Evolutionary conservation across 176 grass and related monocot species (phyloP).

Genomic region (Raddia distichophylla): DNA sequence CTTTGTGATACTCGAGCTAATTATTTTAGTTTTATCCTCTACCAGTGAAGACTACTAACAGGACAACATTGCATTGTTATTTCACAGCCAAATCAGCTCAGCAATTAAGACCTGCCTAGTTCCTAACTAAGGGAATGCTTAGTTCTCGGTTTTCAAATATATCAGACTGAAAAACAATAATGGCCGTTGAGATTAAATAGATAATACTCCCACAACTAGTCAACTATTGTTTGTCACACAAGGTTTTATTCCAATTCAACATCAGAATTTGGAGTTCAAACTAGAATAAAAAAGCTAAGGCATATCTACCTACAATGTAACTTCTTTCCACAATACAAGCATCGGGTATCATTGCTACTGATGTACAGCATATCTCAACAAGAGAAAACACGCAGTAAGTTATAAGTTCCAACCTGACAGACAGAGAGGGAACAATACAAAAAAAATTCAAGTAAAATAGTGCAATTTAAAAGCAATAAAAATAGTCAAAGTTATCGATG

Average conservation of each 20-base stretch:
- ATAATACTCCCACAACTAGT: not conserved
- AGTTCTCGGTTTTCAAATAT: not conserved
- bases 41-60: not conserved
- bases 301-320: not conserved
- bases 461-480: conserved; percentile 22
- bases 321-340: not conserved
- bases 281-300: not conserved
- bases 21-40: not conserved
- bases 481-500: not conserved
- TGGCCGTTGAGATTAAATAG: not conserved
- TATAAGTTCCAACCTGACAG: not conserved
- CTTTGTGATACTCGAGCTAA: not conserved
- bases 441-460: not conserved
- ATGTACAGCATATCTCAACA: not conserved
- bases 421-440: not conserved
- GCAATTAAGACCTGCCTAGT: not conserved
- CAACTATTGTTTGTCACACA: not conserved
- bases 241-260: not conserved
- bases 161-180: not conserved
- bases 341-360: not conserved
- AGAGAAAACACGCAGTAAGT: not conserved
- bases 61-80: not conserved
- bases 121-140: not conserved
- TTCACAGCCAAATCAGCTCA: not conserved
- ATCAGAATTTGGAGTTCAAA: not conserved